phyloP scores from a whole-genome alignment of 345 rosid species.

The Capsella bursapastoris region DNA sequence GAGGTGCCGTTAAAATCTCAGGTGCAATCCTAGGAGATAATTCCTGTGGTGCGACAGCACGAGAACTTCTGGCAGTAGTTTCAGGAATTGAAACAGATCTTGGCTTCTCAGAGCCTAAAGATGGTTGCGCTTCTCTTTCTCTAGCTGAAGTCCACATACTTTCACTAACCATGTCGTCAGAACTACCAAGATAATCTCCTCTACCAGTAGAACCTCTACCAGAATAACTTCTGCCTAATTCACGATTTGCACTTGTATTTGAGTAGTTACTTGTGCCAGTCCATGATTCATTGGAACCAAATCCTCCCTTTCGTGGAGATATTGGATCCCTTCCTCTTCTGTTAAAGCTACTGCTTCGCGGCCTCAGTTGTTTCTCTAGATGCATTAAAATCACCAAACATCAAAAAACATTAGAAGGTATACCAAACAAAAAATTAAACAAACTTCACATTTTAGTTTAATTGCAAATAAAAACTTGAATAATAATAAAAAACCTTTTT shows the following conservation, averaged over 20 bases:
- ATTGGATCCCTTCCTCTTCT: constrained; percentile 79
- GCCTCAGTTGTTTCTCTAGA: constrained; percentile 63
- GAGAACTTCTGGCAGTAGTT: constrained; percentile 47
- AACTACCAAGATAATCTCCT: constrained; percentile 64
- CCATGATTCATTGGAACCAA: constrained; percentile 65
- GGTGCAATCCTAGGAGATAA: constrained; percentile 49
- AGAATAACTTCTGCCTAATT: constrained; percentile 67
- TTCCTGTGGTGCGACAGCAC: constrained; percentile 50
- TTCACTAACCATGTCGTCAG: constrained; percentile 57
- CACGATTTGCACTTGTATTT: constrained; percentile 55
- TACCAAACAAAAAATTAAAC: constrained; percentile 17
- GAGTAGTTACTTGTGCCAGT: constrained; percentile 64
- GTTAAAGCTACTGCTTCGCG: constrained; percentile 68
- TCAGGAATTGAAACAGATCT: constrained; percentile 57
- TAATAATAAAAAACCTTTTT: constrained; percentile 58
- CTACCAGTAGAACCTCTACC: constrained; percentile 59
- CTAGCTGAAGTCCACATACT: constrained; percentile 60
- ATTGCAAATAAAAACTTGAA: constrained; percentile 2
- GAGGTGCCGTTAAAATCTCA: constrained; percentile 52
- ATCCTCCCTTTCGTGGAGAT: constrained; percentile 75
- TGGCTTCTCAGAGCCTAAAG: constrained; percentile 61
- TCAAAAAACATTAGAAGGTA: constrained; percentile 19
- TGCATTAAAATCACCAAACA: constrained; percentile 40
- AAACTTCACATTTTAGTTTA: constrained; percentile 4
- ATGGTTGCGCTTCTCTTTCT: constrained; percentile 61